A percentile compares a stretch with the other conserved stretches of the same genome.
Evolutionary conservation across 129 eudicot genomes (phyloP).

Genomic region (Saussurea involucrata): DNA sequence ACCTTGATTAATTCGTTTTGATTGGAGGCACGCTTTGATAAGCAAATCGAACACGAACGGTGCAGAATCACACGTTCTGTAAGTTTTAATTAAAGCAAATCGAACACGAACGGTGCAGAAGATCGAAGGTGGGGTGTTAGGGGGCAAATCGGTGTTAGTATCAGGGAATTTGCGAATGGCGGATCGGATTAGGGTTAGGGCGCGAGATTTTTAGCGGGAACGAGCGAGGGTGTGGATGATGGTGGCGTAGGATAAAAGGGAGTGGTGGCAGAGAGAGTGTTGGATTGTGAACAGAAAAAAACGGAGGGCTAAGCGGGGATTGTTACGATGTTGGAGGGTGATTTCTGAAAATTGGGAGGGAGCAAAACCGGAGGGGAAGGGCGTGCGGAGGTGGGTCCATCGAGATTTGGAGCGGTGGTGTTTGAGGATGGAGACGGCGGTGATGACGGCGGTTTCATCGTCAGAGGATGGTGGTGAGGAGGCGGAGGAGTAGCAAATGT

Average conservation of each 20-base stretch:
- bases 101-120: no score
- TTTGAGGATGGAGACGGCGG: conserved; percentile 50
- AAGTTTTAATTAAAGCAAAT: conserved; percentile 50
- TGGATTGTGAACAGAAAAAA: conserved; percentile 60
- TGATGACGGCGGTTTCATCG: conserved; percentile 25
- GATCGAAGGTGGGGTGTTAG: conserved; percentile 20
- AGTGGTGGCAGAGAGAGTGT: conserved; percentile 54
- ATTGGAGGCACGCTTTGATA: conserved; percentile 51
- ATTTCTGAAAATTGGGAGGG: conserved; percentile 49
- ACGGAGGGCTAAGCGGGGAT: conserved; percentile 49
- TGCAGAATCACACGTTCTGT: conserved; percentile 72
- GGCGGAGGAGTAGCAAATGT: background rate
- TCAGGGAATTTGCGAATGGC: conserved; percentile 48
- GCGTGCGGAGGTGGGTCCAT: conserved; percentile 57
- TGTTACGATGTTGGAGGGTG: conserved; percentile 50
- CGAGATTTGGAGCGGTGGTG: conserved; percentile 73
- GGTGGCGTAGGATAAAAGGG: conserved; percentile 54
- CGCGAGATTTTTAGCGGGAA: conserved; percentile 50
- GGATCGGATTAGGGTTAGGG: conserved; percentile 45
- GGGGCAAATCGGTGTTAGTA: background rate
- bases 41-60: conserved; percentile 92
- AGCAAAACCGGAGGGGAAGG: conserved; percentile 37
- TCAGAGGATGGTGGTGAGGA: no score
- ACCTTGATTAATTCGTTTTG: conserved; percentile 51
- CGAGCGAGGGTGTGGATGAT: conserved; percentile 72